These are phyloP conservation scores for Dactylellina cionopaga DNA, from an alignment of 2,329 filamentous ascomycete genomes.

Conservation along the genomic window DNA sequence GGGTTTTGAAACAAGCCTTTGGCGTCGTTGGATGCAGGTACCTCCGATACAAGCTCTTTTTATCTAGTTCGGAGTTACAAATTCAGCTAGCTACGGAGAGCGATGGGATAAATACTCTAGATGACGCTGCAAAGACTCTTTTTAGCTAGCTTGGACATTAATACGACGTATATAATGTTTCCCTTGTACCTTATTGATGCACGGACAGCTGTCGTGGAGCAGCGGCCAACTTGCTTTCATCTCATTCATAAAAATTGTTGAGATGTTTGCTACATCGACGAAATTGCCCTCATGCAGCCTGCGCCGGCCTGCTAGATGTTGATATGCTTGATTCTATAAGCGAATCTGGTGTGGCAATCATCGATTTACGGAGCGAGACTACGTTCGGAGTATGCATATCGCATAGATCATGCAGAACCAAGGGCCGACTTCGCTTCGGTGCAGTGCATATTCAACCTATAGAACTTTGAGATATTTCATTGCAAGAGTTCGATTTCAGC, in stretches of 20 bases:
- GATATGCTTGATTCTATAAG: conserved; percentile 18
- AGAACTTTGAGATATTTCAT: conserved; percentile 49
- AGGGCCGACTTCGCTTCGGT: conserved; percentile 50
- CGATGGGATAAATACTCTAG: too few relatives aligned
- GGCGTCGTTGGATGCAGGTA: conserved; percentile 45
- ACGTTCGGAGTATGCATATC: conserved; percentile 17
- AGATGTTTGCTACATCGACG: conserved; percentile 2
- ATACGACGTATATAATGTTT: too few relatives aligned
- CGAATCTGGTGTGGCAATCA: not conserved
- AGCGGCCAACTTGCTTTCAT: conserved; percentile 3
- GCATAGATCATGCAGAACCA: conserved; percentile 31
- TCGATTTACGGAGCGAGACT: conserved; percentile 29
- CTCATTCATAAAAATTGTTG: conserved; percentile 11
- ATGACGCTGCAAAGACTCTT: too few relatives aligned
- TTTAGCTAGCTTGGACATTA: too few relatives aligned
- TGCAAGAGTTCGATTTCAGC: not conserved
- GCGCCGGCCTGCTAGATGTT: not conserved
- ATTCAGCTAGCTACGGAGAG: too few relatives aligned
- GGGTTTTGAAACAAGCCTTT: conserved; percentile 47
- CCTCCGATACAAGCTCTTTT: not conserved
- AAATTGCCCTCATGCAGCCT: not conserved
- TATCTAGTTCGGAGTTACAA: not conserved
- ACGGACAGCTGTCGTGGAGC: conserved; percentile 9
- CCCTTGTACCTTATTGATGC: conserved; percentile 34
- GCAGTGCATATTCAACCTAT: conserved; percentile 14